Percentiles rank a stretch among this genome's conserved stretches.
phyloP scores from a whole-genome alignment of 2,329 filamentous ascomycete genomes.

The Penicillium decumbens region DNA sequence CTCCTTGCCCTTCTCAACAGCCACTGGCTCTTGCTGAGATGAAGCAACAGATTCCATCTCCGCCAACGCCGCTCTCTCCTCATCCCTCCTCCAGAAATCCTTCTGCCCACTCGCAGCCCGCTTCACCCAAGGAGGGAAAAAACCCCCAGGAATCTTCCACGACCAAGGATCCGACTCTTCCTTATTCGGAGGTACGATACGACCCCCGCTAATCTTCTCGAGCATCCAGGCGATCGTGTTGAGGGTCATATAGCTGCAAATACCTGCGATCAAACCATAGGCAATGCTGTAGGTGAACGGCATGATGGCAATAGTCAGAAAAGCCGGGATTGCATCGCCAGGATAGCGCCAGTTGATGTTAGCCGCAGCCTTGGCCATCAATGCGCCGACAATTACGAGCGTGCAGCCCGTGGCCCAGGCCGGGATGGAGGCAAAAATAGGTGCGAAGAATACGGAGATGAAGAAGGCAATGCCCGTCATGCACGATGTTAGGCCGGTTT shows the following conservation, averaged over 20 bases:
- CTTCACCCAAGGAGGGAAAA: conserved; percentile 69
- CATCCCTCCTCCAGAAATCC: conserved; percentile 61
- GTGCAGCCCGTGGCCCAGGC: conserved; percentile 86
- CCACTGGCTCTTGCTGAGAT: conserved; percentile 17
- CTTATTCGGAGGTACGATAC: conserved; percentile 70
- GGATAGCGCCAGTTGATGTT: conserved; percentile 89
- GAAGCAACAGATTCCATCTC: conserved; percentile 13
- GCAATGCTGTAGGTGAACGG: conserved; percentile 87
- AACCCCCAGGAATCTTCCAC: conserved; percentile 67
- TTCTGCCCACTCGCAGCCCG: conserved; percentile 63
- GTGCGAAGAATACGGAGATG: conserved; percentile 81
- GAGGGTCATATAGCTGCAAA: conserved; percentile 70
- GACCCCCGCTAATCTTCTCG: conserved; percentile 61
- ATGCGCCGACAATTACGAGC: conserved; percentile 78
- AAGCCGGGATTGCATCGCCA: conserved; percentile 78
- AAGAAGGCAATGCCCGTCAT: conserved; percentile 77
- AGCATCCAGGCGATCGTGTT: conserved; percentile 68
- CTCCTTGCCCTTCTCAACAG: conserved; percentile 11
- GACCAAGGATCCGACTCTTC: conserved; percentile 76
- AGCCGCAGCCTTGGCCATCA: conserved; percentile 73
- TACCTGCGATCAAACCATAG: conserved; percentile 76
- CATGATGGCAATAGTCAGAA: conserved; percentile 79
- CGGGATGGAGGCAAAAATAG: conserved; percentile 84
- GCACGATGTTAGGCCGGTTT: conserved; percentile 78
- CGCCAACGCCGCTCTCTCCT: conserved; percentile 15